A percentile compares a stretch with the other conserved stretches of the same genome.
Conservation (phyloP, 1,139 yeast genomes). For the Wickerhamiella pararugosa region DNA sequence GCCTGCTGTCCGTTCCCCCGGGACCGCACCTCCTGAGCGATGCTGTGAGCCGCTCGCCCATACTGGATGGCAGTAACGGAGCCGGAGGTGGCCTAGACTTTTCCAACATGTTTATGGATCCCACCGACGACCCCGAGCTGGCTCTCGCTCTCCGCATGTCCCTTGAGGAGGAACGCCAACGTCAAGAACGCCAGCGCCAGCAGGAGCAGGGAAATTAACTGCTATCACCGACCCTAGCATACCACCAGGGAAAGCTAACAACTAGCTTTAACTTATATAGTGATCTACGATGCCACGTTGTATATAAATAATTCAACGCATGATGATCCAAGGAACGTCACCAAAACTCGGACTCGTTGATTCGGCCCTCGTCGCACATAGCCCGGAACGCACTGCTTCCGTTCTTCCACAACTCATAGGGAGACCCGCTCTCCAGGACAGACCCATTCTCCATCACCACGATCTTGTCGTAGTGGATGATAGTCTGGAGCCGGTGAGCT, state of each 20-base stretch:
- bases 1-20: constrained; percentile 75
- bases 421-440: constrained; percentile 41
- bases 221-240: constrained; percentile 16
- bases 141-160: constrained; percentile 86
- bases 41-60: constrained; percentile 52
- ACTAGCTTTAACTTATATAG: too few relatives aligned
- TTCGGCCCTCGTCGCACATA: constrained; percentile 38
- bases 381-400: constrained; percentile 36
- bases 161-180: constrained; percentile 63
- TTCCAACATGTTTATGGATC: constrained; percentile 43
- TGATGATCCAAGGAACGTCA: too few relatives aligned
- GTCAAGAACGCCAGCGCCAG: constrained; percentile 41
- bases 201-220: background rate
- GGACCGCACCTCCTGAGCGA: constrained; percentile 73
- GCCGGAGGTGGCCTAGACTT: constrained; percentile 38
- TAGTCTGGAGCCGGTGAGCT: constrained; percentile 64
- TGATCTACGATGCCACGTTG: too few relatives aligned
- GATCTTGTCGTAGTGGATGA: constrained; percentile 47
- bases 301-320: too few relatives aligned
- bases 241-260: background rate
- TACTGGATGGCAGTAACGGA: constrained; percentile 34
- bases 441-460: constrained; percentile 53
- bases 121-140: constrained; percentile 90
- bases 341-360: too few relatives aligned
- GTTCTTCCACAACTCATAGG: constrained; percentile 28